Evolutionary conservation across 2,329 filamentous ascomycete genomes (phyloP).

Genomic region (Cladosporium phlei): DNA sequence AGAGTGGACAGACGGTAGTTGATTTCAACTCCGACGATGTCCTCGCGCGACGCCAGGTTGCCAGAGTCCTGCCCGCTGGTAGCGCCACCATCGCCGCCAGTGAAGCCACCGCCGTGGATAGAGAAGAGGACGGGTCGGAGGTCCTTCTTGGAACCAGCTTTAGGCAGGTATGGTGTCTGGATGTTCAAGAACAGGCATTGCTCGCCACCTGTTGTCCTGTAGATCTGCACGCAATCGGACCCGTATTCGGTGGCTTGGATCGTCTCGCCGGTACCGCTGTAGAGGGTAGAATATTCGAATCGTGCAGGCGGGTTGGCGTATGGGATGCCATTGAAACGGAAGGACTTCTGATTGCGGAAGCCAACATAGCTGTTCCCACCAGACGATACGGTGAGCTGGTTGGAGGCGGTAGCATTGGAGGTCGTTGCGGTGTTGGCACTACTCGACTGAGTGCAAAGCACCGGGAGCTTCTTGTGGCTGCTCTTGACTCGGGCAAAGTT

Average conservation of each 20-base stretch:
- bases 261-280: slow-evolving; percentile 41
- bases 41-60: slow-evolving; percentile 52
- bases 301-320: slow-evolving; percentile 41
- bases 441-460: slow-evolving; percentile 50
- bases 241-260: slow-evolving; percentile 46
- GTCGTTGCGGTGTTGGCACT: slow-evolving; percentile 30
- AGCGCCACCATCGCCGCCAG: slow-evolving; percentile 40
- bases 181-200: slow-evolving; percentile 50
- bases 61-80: slow-evolving; percentile 45
- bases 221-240: slow-evolving; percentile 40
- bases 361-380: slow-evolving; percentile 46
- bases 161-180: slow-evolving; percentile 43
- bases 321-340: slow-evolving; percentile 45
- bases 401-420: slow-evolving; percentile 32
- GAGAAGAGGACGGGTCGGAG: slow-evolving; percentile 47
- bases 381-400: slow-evolving; percentile 38
- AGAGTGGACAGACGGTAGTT: slow-evolving; percentile 58
- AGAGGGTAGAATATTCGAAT: slow-evolving; percentile 45
- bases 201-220: slow-evolving; percentile 31
- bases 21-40: slow-evolving; percentile 56
- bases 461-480: slow-evolving; percentile 36
- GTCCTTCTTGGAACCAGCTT: slow-evolving; percentile 34
- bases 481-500: slow-evolving; percentile 30
- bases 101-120: slow-evolving; percentile 56
- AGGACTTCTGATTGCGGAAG: slow-evolving; percentile 51